Evolutionary conservation across 2,329 filamentous ascomycete species (phyloP).

Genomic region (Trichoderma sp.): DNA sequence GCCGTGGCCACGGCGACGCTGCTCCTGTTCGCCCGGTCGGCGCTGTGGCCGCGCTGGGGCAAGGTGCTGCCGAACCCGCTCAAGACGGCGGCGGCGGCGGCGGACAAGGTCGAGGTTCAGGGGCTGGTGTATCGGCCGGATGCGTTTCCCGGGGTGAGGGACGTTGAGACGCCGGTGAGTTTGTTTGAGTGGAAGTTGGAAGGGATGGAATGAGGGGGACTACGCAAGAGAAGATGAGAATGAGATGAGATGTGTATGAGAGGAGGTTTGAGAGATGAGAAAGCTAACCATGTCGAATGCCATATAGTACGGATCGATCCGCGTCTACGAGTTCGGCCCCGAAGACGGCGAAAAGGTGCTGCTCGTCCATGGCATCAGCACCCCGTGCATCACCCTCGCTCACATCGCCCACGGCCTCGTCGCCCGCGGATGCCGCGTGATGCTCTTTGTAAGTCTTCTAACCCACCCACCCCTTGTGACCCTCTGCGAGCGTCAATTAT

Average conservation of each 20-base stretch:
- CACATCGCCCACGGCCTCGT: conserved; percentile 69
- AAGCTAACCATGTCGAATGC: neutral
- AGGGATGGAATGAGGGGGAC: neutral
- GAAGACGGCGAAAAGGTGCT: conserved; percentile 72
- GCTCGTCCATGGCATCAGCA: conserved; percentile 82
- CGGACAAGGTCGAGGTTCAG: conserved; percentile 42
- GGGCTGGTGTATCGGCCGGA: conserved; percentile 64
- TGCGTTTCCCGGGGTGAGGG: conserved; percentile 70
- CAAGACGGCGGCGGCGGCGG: conserved; percentile 43
- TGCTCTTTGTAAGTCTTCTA: conserved; percentile 65
- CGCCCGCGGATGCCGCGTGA: conserved; percentile 71
- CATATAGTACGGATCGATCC: conserved; percentile 66
- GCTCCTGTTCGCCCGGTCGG: conserved; percentile 40
- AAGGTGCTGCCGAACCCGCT: conserved; percentile 50
- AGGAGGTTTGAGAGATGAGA: neutral
- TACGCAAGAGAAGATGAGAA: neutral
- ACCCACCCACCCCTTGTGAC: neutral
- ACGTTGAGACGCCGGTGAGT: conserved; percentile 67
- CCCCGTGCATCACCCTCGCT: conserved; percentile 72
- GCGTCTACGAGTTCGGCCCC: conserved; percentile 83
- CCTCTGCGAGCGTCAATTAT: no score
- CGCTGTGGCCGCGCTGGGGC: conserved; percentile 46
- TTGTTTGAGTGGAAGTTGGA: no score
- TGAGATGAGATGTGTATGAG: neutral
- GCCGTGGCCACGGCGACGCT: conserved; percentile 44